phyloP scores from a whole-genome alignment of 2,329 filamentous ascomycete genomes.

The Daldinia eschscholtzii region DNA sequence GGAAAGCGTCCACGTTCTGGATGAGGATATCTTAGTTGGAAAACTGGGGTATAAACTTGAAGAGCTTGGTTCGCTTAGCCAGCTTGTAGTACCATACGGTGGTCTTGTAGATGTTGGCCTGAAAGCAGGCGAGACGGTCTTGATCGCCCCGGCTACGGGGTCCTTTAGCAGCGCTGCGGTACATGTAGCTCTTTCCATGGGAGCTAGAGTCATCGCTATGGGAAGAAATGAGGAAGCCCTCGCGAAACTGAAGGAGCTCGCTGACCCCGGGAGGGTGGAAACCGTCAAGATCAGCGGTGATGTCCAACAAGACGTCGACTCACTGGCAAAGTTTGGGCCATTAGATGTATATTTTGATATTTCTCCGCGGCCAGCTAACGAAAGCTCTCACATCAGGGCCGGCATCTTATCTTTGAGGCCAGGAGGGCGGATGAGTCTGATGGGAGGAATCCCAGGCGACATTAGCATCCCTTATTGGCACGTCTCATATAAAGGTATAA shows the following conservation, averaged over 20 bases:
- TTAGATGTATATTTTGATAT: conserved; percentile 61
- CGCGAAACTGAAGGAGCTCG: conserved; percentile 48
- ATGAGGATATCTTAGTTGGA: conserved; percentile 29
- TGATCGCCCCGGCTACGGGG: conserved; percentile 62
- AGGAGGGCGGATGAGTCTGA: conserved; percentile 51
- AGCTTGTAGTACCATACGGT: conserved; percentile 41
- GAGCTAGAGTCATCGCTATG: conserved; percentile 62
- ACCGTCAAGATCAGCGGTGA: conserved; percentile 58
- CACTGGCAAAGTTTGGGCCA: conserved; percentile 49
- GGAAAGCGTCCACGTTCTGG: conserved; percentile 32
- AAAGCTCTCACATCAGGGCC: conserved; percentile 56
- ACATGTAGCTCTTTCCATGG: conserved; percentile 60
- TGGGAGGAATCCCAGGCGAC: conserved; percentile 49
- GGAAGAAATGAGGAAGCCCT: conserved; percentile 53
- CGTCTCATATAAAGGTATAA: conserved; percentile 53
- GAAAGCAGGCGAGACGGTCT: conserved; percentile 59
- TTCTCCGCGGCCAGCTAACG: conserved; percentile 55
- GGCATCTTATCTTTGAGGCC: conserved; percentile 51
- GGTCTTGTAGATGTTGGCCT: conserved; percentile 48
- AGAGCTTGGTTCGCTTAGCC: conserved; percentile 35
- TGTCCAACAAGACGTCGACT: conserved; percentile 44
- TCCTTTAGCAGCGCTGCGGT: conserved; percentile 60
- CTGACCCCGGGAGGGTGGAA: conserved; percentile 49
- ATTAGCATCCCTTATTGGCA: conserved; percentile 49
- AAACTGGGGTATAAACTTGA: conserved; percentile 38